Evolutionary conservation across 768 basidiomycete genomes (phyloP), one percentile per base, ranked within the genome.

Genomic region (Megacollybia marginata): DNA sequence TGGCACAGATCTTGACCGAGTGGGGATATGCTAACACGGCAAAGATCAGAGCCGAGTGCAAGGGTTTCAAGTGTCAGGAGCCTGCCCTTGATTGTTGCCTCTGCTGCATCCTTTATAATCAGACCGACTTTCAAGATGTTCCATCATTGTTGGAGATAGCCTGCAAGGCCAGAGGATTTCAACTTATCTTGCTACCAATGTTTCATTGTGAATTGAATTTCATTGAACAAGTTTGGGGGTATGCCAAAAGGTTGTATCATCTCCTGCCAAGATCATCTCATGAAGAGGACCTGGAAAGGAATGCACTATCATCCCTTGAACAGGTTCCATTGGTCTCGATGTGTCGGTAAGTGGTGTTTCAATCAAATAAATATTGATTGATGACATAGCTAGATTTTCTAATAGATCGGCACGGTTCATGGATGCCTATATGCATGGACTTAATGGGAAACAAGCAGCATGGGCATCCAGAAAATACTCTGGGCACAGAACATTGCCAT

Each of bases 191-290:
- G 46, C 44, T 57, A 10, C 62, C 58, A 1, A 65, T 66, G 46
- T 65, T 59, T 16, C 57, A 56, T 35, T 68, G 62, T 45, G 61
- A 69, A 54, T 56, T 69, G 18, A 69, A 70, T 44, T 66, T 64
- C 36, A 70, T 71, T 56, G 66, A 70, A 51, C 62, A 65, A 45
- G 61, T 57, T 43, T 68, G 65, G 66, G 69, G 68, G 9, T 56
- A 56, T 51, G 57, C 64, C 20, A 69, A 69, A 46, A 42, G 57
- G 11, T 16, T 49, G 0, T 71, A 70, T 49, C 48, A 59, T 5
- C 46, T 57, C 1, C 43, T 53, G 11, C 59, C 55, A 13, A n/a
- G 44, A 52, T 68, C 65, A 8, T 56, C 59, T 5, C 49, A 53
- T 10, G 65, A 69, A 44, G 67, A 55, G n/a, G 66, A 67, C 46